Evolutionary conservation across 73 alveolate genomes (phyloP), one percentile per base, ranked within the genome.

Genomic region (Paramecium octaurelia): DNA sequence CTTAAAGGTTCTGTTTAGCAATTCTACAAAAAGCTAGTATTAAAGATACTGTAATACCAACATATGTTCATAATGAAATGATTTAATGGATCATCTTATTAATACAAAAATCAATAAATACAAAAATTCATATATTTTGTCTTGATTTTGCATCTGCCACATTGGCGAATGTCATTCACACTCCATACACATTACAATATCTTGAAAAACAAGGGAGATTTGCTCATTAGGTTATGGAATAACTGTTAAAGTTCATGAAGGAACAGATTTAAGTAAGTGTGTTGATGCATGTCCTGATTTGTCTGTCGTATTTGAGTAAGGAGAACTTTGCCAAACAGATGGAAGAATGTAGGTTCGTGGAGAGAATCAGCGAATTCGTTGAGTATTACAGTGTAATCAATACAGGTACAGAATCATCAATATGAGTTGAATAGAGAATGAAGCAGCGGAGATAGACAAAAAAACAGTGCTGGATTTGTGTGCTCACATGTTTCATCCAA

Each of bases 1-100:
- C 98, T 18, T 97, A 98, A 85, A 90, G 99, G 76, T 98, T 98
- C 92, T 96, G 98, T 10, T 93, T 98, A 58, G 99, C 99, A 23
- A 96, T 98, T 54, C 94, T 98, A 48, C 95, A 98, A 93, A 98
- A 98, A 88, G 96, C 96, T 96, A 94, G 98, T 86, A 98, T 98
- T 9, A 97, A 97, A 91, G 99, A 97, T 92, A 90, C 95, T 70
- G 96, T 94, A 54, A 97, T 96, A 48, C 97, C 96, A 58, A 80
- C 95, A 27, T 89, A 94, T 88, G 98, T 97, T 50, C 92, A 97
- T 38, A 91, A 86, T 58, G 99, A 96, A 12, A 92, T 95, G 92
- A 95, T 97, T 31, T 93, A 95, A 76, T 97, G 98, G 98, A 96
- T 96, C 70, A 92, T 96, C 4, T 71, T 84, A 10, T 80, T 96